phyloP scores from a whole-genome alignment of 306 rosid species.

The Boehmeria nivea region DNA sequence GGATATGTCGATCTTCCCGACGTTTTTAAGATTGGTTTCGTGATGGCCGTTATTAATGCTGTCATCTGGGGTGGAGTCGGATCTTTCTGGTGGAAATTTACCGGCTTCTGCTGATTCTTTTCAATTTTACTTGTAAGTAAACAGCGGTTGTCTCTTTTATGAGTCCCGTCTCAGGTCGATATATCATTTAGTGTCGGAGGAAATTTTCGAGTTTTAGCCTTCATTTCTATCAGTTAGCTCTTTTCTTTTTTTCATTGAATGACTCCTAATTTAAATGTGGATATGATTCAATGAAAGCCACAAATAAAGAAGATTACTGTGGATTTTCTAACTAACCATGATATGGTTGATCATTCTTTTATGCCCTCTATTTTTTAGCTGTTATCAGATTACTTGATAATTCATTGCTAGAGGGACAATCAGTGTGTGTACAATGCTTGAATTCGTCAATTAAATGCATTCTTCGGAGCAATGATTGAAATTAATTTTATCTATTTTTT shows the following conservation, averaged over 20 bases:
- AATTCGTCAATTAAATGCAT: too few relatives aligned
- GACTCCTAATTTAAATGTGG: not conserved
- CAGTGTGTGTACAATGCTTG: too few relatives aligned
- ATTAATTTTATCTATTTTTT: too few relatives aligned
- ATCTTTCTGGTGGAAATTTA: conserved; percentile 86
- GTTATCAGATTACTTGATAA: too few relatives aligned
- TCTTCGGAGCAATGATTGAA: too few relatives aligned
- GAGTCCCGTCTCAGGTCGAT: conserved; percentile 33
- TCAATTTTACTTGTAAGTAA: conserved; percentile 36
- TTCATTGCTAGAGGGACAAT: too few relatives aligned
- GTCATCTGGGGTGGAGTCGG: conserved; percentile 75
- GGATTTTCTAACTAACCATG: too few relatives aligned
- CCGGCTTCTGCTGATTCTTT: conserved; percentile 67
- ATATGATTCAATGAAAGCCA: not conserved
- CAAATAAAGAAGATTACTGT: not conserved
- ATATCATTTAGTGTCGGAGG: conserved; percentile 22
- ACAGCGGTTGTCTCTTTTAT: conserved; percentile 20
- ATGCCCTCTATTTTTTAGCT: too few relatives aligned
- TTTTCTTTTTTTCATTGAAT: conserved; percentile 4
- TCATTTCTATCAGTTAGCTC: conserved; percentile 17
- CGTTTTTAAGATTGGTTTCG: conserved; percentile 64
- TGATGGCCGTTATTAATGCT: conserved; percentile 69
- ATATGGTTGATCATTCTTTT: too few relatives aligned
- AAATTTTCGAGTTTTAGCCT: conserved; percentile 18
- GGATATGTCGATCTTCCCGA: conserved; percentile 86